Conservation (phyloP, 331 rosid species). For the Acacia concinna region DNA sequence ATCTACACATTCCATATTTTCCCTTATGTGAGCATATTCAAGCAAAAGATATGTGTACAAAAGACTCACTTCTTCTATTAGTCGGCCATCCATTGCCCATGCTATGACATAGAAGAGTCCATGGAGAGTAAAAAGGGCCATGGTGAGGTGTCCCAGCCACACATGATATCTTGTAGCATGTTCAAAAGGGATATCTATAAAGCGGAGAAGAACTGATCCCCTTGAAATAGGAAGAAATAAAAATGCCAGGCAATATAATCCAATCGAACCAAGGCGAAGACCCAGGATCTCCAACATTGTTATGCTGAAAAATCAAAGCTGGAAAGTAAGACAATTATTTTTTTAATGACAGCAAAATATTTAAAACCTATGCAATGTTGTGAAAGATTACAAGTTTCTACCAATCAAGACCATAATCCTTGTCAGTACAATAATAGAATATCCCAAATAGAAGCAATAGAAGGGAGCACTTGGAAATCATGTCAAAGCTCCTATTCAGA, state of each 20-base stretch:
- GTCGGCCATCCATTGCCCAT: conserved; percentile 69
- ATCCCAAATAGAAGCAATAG: neutral
- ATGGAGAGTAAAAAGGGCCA: conserved; percentile 78
- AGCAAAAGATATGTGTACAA: conserved; percentile 32
- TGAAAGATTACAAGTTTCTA: neutral
- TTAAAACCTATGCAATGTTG: neutral
- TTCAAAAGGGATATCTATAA: conserved; percentile 81
- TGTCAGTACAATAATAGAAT: neutral
- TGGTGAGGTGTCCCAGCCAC: conserved; percentile 95
- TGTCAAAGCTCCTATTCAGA: neutral
- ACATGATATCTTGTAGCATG: conserved; percentile 91
- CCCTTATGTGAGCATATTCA: neutral
- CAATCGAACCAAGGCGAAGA: conserved; percentile 63
- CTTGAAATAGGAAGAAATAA: conserved; percentile 83
- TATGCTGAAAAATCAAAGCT: conserved; percentile 44
- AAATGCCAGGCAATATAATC: conserved; percentile 70
- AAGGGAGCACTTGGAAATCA: conserved; percentile 1
- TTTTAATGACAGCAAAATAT: neutral
- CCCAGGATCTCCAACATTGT: conserved; percentile 56
- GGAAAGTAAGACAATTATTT: conserved; percentile 18
- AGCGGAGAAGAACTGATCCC: conserved; percentile 90
- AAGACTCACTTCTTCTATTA: conserved; percentile 54
- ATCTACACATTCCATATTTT: neutral
- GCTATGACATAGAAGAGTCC: conserved; percentile 60
- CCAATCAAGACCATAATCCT: neutral